Percentiles rank a stretch among this genome's conserved stretches.
These are phyloP conservation scores for Lactarius hatsudake DNA, from an alignment of 768 basidiomycete genomes.

Conservation along the genomic window DNA sequence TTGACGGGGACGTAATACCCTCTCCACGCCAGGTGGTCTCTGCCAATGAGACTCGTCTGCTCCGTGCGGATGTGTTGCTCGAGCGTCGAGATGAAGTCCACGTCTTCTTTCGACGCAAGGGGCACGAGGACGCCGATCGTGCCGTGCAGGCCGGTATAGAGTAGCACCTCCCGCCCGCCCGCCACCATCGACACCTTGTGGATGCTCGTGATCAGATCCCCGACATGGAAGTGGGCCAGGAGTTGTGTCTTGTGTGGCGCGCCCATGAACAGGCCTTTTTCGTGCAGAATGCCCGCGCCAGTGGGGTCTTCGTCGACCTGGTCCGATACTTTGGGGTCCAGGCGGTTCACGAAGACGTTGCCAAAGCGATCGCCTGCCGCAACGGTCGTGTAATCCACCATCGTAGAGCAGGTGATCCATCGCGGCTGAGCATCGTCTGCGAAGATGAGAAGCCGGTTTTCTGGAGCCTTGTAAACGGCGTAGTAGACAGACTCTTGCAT, in stretches of 20 bases:
- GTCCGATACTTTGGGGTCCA: conserved; percentile 79
- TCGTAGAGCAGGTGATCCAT: conserved; percentile 84
- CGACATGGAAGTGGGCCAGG: conserved; percentile 87
- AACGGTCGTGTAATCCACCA: conserved; percentile 97
- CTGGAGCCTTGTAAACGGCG: conserved; percentile 90
- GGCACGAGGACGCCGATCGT: conserved; percentile 94
- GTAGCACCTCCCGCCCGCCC: conserved; percentile 91
- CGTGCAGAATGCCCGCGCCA: conserved; percentile 93
- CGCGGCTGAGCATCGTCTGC: conserved; percentile 92
- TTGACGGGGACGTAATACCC: conserved; percentile 97
- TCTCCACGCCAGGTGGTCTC: conserved; percentile 93
- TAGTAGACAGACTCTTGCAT: conserved; percentile 95
- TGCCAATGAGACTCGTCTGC: conserved; percentile 82
- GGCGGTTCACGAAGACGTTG: conserved; percentile 90
- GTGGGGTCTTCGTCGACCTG: conserved; percentile 98
- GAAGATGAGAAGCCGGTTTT: conserved; percentile 90
- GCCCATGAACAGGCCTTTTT: conserved; percentile 91
- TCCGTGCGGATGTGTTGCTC: conserved; percentile 95
- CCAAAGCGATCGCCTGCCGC: conserved; percentile 94
- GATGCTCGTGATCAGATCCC: conserved; percentile 87
- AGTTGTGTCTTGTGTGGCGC: conserved; percentile 94
- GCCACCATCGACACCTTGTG: conserved; percentile 90
- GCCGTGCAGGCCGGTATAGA: conserved; percentile 93
- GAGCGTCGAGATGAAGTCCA: conserved; percentile 94
- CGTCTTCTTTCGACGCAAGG: conserved; percentile 95